Evolutionary conservation across 2,329 filamentous ascomycete genomes (phyloP), one percentile per base, ranked within the genome.

Genomic region (Cytospora chrysosperma): DNA sequence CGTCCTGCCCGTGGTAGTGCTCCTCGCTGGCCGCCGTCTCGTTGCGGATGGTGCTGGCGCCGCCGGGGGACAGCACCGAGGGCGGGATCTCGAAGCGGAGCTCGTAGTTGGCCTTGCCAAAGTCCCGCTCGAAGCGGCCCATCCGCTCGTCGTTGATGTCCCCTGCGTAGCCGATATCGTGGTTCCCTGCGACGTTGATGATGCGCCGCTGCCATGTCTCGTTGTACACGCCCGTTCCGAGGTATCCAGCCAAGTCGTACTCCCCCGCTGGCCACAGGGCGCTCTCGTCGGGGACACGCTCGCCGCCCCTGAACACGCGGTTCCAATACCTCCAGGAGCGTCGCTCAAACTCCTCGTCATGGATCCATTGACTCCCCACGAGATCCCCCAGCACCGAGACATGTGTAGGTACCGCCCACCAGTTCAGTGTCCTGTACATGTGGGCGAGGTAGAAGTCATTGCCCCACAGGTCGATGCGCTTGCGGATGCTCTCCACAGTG

Each of bases 371-470:
- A 71, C 93, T 97, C 12, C 95, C 95, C 12, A 99, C 79, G 64
- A 99, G 79, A 74, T 99, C 95, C 3, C 95, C 95, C 4, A 99
- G 81, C 0, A 98, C 93, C 0, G 90, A 88, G 24, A 95, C 86
- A 74, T 99, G 95, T 0, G 92, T 96, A 10, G 95, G 95, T 19
- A 81, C 78, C 0, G 90, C 85, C 89, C 91, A 96, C 92, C 93
- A 96, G 68, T 85, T 83, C 56, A 97, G 76, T 0, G 88, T 90
- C 19, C 92, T 85, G 76, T 96, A 97, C 64, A 97, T 93, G 75
- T 99, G 95, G 24, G 91, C 92, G 34, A 99, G 85, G 75, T 98
- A 99, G 72, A 88, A 91, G 76, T 99, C 95, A 76, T 99, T 99
- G 4, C 95, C 95, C 71, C 93, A 85, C 2, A 97, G 84, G 75